These are phyloP conservation scores for Candida lessepsii DNA, from an alignment of 805 yeast genomes.

Conservation along the genomic window DNA sequence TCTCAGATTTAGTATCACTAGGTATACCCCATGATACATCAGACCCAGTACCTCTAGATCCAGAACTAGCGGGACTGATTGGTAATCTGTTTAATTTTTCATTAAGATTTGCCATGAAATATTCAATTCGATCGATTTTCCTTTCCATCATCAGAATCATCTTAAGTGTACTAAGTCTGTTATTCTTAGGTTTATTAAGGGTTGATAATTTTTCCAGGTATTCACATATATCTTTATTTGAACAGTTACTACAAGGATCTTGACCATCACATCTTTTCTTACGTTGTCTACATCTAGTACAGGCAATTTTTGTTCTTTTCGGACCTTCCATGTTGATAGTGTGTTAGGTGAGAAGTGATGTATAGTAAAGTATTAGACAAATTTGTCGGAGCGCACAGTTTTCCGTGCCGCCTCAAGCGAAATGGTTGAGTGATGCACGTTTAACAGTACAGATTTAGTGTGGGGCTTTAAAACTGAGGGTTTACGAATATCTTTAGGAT, in stretches of 20 bases:
- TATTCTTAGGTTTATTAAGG: not conserved
- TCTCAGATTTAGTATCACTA: too few species aligned
- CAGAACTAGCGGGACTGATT: not conserved
- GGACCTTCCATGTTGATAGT: not conserved
- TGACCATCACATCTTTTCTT: conserved; percentile 34
- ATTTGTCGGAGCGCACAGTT: too few species aligned
- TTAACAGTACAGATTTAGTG: too few species aligned
- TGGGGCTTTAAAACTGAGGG: too few species aligned
- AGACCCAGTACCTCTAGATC: not conserved
- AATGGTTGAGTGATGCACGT: too few species aligned
- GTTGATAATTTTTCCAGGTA: conserved; percentile 20
- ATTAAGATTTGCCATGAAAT: conserved; percentile 18
- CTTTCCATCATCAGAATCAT: conserved; percentile 19
- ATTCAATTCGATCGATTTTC: conserved; percentile 23
- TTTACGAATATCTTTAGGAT: too few species aligned
- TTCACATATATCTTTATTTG: conserved; percentile 19
- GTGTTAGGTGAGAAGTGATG: not conserved
- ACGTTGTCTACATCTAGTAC: conserved; percentile 31
- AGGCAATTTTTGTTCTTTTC: conserved; percentile 26
- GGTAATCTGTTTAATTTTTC: conserved; percentile 16
- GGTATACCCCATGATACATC: too few species aligned
- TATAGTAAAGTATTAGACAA: too few species aligned
- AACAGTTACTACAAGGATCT: conserved; percentile 30
- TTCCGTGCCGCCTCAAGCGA: too few species aligned
- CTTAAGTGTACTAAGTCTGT: conserved; percentile 12